Evolutionary conservation across 176 grass and related monocot species (phyloP), one percentile per base, ranked within the genome.

Genomic region (Chrysopogon serrulatus): DNA sequence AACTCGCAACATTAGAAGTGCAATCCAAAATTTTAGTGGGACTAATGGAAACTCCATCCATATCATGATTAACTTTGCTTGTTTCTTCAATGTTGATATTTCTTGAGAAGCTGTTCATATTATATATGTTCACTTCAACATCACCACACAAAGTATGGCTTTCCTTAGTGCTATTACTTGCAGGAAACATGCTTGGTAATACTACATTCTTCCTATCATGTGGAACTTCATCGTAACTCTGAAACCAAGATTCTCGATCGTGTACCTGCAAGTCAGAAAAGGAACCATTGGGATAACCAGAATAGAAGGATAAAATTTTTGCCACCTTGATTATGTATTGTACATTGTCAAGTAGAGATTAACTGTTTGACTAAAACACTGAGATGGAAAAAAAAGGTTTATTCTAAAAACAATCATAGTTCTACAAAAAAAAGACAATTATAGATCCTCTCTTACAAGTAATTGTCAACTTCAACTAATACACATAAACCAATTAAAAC

Each of bases 131-230:
- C 19, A 82, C 34, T 24, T 86, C 81, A 63, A 74, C 21, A 16
- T 27, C 21, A 42, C 78, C 68, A 79, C 36, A 82, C 41, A 76
- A 12, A 33, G 36, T 34, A 54, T 66, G 53, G 17, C 48, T 79
- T 74, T 84, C 87, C 35, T 82, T 69, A 23, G 13, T 79, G 70
- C 56, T 87, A 91, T 79, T 57, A 33, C 83, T 87, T 87, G 93
- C 83, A 63, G 96, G 91, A 93, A 95, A 98, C 93, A 98, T 98
- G 83, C 96, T 93, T 10, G 91, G 89, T 62, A 92, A 64, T 86
- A 98, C 80, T 60, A 91, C 76, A 88, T 47, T 88, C 47, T 88
- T 95, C 82, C 93, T 92, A 49, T 88, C 23, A 9, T 32, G 18
- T 59, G 91, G 89, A 73, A 98, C 77, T 83, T 98, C 89, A 85